These are phyloP conservation scores for Sphaerulina populicola DNA, from an alignment of 2,329 filamentous ascomycete species.

Conservation along the genomic window DNA sequence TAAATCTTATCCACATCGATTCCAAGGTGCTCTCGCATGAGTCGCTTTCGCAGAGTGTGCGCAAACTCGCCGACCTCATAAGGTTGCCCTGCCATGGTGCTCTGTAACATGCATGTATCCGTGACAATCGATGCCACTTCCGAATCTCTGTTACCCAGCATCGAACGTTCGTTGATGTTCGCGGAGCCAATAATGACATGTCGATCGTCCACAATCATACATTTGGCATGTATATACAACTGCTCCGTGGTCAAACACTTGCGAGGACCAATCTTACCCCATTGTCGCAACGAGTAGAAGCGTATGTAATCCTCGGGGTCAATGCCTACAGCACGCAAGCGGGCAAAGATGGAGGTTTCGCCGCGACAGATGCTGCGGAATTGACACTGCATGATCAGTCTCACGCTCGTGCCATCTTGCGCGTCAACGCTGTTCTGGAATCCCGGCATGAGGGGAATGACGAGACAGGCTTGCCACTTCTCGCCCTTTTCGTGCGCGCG, in stretches of 20 bases:
- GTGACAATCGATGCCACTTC: constrained; percentile 84
- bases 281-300: constrained; percentile 86
- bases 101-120: constrained; percentile 87
- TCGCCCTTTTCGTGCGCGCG: constrained; percentile 75
- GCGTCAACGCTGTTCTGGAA: constrained; percentile 95
- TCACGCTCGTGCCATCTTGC: constrained; percentile 86
- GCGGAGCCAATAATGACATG: constrained; percentile 91
- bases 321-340: constrained; percentile 68
- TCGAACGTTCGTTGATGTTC: constrained; percentile 96
- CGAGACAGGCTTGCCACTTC: constrained; percentile 79
- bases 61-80: constrained; percentile 89
- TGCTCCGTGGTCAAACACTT: constrained; percentile 87
- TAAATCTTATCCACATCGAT: constrained; percentile 81
- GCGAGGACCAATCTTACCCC: constrained; percentile 79
- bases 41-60: constrained; percentile 79
- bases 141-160: constrained; percentile 85
- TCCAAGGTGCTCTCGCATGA: constrained; percentile 97
- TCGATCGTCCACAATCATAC: constrained; percentile 90
- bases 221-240: constrained; percentile 95
- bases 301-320: constrained; percentile 92
- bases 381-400: constrained; percentile 93
- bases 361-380: constrained; percentile 93
- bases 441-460: constrained; percentile 95
- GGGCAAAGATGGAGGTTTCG: constrained; percentile 82
- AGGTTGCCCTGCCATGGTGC: constrained; percentile 79